Evolutionary conservation across 768 basidiomycete species (phyloP), one percentile per base, ranked within the genome.

Genomic region (Lactarius vividus): DNA sequence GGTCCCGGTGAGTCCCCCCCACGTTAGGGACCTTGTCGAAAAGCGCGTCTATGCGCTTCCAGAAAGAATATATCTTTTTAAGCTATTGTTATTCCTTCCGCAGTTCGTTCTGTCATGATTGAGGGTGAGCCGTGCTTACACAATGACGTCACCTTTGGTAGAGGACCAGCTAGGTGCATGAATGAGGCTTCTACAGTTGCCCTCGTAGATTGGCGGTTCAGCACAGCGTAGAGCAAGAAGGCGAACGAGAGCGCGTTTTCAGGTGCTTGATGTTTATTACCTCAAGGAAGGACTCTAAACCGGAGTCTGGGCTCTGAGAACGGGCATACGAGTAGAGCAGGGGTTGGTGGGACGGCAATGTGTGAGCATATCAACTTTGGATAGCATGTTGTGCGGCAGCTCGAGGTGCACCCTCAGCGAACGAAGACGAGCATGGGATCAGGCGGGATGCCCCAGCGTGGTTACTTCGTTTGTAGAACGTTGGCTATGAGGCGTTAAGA

Each of bases 281-380:
- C 33, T 99, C 95, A 44, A 96, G 97, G 76, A 98, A 98, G 75
- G 92, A 99, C 70, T 94, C 92, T 35, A 98, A 88, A 73, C 96
- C 96, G 81, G 98, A 39, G 37, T 39, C 37, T 39, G 37, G 37
- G 37, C 15, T 5, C 37, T 3, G 37, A 15, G 15, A 39, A 15
- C 37, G 35, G 35, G 71, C 44, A 4, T 49, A 13, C 46, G 23
- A 49, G n/a, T 23, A 26, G 9, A 35, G 10, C 7, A 15, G 40
- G 23, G 4, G 40, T 96, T 92, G 52, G 98, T 82, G 66, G 96
- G 92, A 15, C 96, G 96, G 67, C 96, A 96, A 69, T 89, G 86
- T 18, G 84, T 80, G 20, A 99, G 79, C 23, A 98, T 79, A 77
- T 99, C 97, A 61, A 98, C 83, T 77, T 98, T 99, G 11, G 93